Percentiles rank a stretch among this genome's conserved stretches.
phyloP scores from a whole-genome alignment of 176 grass and related monocot genomes.

The Saccharum officinarum region DNA sequence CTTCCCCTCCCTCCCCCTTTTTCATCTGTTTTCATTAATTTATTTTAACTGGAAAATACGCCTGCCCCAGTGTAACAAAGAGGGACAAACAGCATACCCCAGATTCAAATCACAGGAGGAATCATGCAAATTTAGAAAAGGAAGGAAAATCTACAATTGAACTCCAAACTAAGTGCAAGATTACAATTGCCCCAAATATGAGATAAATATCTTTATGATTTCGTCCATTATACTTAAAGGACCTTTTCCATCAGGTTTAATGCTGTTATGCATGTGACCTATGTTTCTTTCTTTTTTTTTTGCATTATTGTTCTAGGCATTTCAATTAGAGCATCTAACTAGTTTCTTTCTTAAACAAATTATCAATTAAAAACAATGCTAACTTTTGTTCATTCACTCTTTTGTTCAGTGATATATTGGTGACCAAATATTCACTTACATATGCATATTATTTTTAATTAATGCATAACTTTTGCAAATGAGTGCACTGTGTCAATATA shows the following conservation, averaged over 20 bases:
- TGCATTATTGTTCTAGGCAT: too few relatives aligned
- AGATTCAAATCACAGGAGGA: background rate
- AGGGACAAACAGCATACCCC: background rate
- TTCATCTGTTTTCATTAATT: too few relatives aligned
- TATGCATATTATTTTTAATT: background rate
- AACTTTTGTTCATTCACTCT: background rate
- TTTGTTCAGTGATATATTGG: background rate
- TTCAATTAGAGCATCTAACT: too few relatives aligned
- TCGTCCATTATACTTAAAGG: too few relatives aligned
- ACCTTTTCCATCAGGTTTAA: too few relatives aligned
- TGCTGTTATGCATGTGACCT: too few relatives aligned
- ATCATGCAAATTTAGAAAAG: background rate
- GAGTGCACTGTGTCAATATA: background rate
- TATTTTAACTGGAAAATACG: background rate
- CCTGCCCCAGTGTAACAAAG: background rate
- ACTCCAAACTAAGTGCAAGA: too few relatives aligned
- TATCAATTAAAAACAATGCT: background rate
- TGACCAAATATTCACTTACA: background rate
- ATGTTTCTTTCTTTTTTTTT: too few relatives aligned
- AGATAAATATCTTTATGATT: too few relatives aligned
- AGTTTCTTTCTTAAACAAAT: background rate
- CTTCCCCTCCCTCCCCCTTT: too few relatives aligned
- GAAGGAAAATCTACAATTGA: too few relatives aligned
- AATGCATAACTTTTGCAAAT: constrained; percentile 3
- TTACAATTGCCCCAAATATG: too few relatives aligned